phyloP scores from a whole-genome alignment of 2,329 filamentous ascomycete genomes.

The Fusarium sp. region DNA sequence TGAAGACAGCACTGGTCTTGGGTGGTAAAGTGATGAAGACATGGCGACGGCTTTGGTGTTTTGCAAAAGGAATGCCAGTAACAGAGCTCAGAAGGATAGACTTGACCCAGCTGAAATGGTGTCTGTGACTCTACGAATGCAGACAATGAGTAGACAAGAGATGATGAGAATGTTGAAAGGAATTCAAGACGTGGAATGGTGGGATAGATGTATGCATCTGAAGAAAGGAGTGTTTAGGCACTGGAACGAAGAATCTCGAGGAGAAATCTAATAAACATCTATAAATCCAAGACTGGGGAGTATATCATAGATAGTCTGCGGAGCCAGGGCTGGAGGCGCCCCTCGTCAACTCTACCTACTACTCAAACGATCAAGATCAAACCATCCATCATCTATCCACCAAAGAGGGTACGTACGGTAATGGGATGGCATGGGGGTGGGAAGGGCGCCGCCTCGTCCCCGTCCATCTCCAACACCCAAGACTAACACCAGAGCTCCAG shows the following conservation, averaged over 20 bases:
- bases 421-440: conserved; percentile 40
- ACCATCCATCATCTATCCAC: conserved; percentile 45
- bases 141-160: conserved; percentile 49
- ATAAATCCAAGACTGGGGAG: conserved; percentile 54
- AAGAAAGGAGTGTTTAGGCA: conserved; percentile 48
- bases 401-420: conserved; percentile 35
- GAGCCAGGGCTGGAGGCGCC: conserved; percentile 47
- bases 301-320: conserved; percentile 47
- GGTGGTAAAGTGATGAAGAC: conserved; percentile 55
- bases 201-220: conserved; percentile 56
- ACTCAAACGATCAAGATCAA: conserved; percentile 51
- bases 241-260: conserved; percentile 53
- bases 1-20: conserved; percentile 61
- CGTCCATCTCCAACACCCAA: conserved; percentile 11
- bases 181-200: conserved; percentile 58
- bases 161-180: conserved; percentile 57
- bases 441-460: conserved; percentile 36
- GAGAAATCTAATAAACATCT: conserved; percentile 49
- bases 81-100: conserved; percentile 45
- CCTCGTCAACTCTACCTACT: conserved; percentile 46
- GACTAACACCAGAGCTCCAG: conserved; percentile 4
- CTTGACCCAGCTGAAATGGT: conserved; percentile 46
- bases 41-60: conserved; percentile 42
- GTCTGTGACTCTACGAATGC: conserved; percentile 46
- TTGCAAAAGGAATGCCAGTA: conserved; percentile 49